phyloP scores from a whole-genome alignment of 306 rosid species.

The Gastrolobium bilobum region DNA sequence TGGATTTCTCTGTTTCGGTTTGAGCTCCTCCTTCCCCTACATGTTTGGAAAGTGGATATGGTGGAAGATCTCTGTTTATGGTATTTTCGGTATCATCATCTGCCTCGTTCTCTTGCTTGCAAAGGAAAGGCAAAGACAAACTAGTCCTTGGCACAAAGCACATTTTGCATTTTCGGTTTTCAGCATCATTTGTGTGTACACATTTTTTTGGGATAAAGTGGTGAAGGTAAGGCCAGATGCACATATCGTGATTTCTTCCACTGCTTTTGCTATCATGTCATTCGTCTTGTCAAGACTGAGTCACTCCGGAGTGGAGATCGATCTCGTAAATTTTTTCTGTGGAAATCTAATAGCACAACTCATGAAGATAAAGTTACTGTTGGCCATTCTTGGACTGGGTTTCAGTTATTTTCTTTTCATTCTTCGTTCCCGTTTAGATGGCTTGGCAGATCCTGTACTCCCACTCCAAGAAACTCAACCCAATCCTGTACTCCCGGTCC shows the following conservation, averaged over 20 bases:
- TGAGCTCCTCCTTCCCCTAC: constrained; percentile 34
- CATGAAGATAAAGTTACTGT: constrained; percentile 29
- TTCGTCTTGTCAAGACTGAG: constrained; percentile 4
- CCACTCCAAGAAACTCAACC: neutral
- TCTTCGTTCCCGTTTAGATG: neutral
- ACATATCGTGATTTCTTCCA: neutral
- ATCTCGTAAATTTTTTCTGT: constrained; percentile 33
- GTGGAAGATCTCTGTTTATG: constrained; percentile 4
- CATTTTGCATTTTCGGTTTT: constrained; percentile 18
- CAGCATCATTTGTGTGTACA: neutral
- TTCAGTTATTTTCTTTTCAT: constrained; percentile 29
- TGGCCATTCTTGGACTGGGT: constrained; percentile 21
- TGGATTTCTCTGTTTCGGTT: constrained; percentile 24
- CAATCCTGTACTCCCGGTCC: neutral
- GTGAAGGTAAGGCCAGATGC: constrained; percentile 32
- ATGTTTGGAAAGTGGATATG: constrained; percentile 37
- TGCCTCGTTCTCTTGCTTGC: neutral
- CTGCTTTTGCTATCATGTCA: constrained; percentile 37
- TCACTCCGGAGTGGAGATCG: constrained; percentile 35
- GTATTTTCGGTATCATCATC: neutral
- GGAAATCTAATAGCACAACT: constrained; percentile 23
- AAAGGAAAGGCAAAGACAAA: neutral
- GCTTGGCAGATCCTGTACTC: too few species aligned
- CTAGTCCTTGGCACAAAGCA: neutral
- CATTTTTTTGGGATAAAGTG: neutral